Evolutionary conservation across 1,284 basidiomycete species (phyloP), one percentile per base, ranked within the genome.

Genomic region (Ceratobasidium sp.): DNA sequence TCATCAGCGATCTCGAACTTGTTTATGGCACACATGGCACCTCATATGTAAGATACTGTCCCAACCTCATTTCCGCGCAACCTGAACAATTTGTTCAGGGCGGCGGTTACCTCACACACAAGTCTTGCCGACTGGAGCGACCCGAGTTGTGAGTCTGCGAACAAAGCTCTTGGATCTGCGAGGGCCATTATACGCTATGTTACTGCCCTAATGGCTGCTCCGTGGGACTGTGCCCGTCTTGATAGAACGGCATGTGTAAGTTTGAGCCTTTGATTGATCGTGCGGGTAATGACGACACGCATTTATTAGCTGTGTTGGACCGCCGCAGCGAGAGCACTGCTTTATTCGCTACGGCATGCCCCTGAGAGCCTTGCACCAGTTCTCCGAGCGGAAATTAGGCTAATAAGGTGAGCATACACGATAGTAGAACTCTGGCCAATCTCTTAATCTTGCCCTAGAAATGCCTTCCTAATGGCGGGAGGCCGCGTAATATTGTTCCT

Each of bases 281-380:
- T 7, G 20, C 20, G 26, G 7, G 20, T n/a, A 23, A n/a, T 56
- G 20, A 56, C 54, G 33, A 12, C n/a, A 26, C 7, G 1, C 44
- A 48, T 73, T 4, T 33, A 10, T 15, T 33, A 73, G 70, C 26
- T 73, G 2, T 56, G 50, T 20, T 73, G 70, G 70, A 40, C 57
- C 17, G 3, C 70, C 5, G 70, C 70, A 6, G 70, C 56, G 4
- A 17, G 57, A n/a, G 57, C 44, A 12, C 57, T 73, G 20, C n/a
- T 73, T 26, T 20, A 48, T 10, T 44, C 70, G 13, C 26, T 73
- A 44, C 59, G 48, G 42, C 46, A 50, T 64, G 70, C 70, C 2
- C 70, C 70, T 61, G 70, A 73, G 59, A 73, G 23, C 52, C 70
- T 73, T 15, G 70, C 56, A 48, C 70, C 70, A 48, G 57, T 61